Evolutionary conservation across 305 asterid species (phyloP), one percentile per base, ranked within the genome.

Genomic region (Plantago coronopus): DNA sequence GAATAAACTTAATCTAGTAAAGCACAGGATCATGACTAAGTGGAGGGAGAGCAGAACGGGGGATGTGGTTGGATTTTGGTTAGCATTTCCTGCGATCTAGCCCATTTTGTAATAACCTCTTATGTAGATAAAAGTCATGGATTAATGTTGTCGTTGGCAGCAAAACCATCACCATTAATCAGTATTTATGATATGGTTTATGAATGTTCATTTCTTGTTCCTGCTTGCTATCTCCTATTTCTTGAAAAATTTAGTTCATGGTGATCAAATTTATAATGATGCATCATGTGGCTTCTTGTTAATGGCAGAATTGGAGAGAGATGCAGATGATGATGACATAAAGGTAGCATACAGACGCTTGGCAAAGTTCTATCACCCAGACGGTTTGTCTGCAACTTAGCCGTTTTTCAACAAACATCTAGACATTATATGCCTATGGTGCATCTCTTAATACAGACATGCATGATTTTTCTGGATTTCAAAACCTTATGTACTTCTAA

Each of bases 311-410:
- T 71, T 91, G 78, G 98, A 84, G 73, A 72, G 76, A 65, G 88
- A 82, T 79, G 96, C 91, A 51, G 85, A 86, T 71, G 98, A 74
- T 50, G 98, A 88, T 69, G 83, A 85, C 77, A 89, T 93, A 69
- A 93, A 93, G 82, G 66, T 76, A 66, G 81, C 98, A 31, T 89
- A 91, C 58, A 72, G 98, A 69, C 91, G 97, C 48, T 74, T 91
- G 82, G 98, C 94, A 13, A 91, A 93, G 81, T 89, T 83, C 76
- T 89, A 86, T 78, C 99, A 93, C 76, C 99, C 99, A 56, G 99
- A 89, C 81, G 95, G 97, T 89, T 71, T 65, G 89, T 77, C 64
- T 79, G 48, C 68, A 61, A 54, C 78, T 65, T 71, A 11, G 37
- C 51, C 8, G 0, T n/a, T 11, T 20, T 3, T 17, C 22, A 16